Evolutionary conservation across 2,329 filamentous ascomycete species (phyloP).

Genomic region (Hymenoscyphus repandus): DNA sequence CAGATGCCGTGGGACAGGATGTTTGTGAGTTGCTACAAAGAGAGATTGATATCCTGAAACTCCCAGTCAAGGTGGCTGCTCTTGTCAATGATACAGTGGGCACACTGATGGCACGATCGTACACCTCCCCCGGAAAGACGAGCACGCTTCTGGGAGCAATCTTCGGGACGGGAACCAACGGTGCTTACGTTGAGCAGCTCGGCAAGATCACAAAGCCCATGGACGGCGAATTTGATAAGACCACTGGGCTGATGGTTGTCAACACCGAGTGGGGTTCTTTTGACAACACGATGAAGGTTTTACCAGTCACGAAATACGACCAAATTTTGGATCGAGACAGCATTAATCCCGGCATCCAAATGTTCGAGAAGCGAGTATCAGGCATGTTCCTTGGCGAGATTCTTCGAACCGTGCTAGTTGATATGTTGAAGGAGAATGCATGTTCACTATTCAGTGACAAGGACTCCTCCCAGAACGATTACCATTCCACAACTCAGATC

Average conservation of each 20-base stretch:
- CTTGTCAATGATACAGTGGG: conserved; percentile 97
- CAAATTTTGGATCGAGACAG: conserved; percentile 70
- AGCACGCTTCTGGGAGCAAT: conserved; percentile 90
- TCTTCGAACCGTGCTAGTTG: conserved; percentile 69
- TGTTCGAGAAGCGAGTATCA: conserved; percentile 98
- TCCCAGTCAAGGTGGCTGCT: conserved; percentile 92
- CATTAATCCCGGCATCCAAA: conserved; percentile 89
- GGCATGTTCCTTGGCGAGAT: conserved; percentile 99
- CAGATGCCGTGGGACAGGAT: conserved; percentile 90
- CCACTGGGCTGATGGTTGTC: conserved; percentile 91
- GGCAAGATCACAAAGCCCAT: conserved; percentile 75
- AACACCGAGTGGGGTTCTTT: conserved; percentile 99
- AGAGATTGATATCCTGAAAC: conserved; percentile 79
- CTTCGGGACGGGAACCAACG: conserved; percentile 43
- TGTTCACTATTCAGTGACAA: conserved; percentile 71
- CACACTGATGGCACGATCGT: conserved; percentile 95
- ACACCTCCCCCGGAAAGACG: conserved; percentile 83
- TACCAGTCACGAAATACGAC: conserved; percentile 84
- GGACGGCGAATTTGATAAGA: conserved; percentile 65
- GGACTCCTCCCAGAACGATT: conserved; percentile 66
- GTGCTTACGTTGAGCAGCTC: conserved; percentile 69
- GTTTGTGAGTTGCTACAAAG: conserved; percentile 84
- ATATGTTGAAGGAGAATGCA: conserved; percentile 62
- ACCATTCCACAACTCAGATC: conserved; percentile 64
- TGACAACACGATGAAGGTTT: conserved; percentile 83